Conservation (phyloP, 345 rosid species). For the Firmiana major region DNA sequence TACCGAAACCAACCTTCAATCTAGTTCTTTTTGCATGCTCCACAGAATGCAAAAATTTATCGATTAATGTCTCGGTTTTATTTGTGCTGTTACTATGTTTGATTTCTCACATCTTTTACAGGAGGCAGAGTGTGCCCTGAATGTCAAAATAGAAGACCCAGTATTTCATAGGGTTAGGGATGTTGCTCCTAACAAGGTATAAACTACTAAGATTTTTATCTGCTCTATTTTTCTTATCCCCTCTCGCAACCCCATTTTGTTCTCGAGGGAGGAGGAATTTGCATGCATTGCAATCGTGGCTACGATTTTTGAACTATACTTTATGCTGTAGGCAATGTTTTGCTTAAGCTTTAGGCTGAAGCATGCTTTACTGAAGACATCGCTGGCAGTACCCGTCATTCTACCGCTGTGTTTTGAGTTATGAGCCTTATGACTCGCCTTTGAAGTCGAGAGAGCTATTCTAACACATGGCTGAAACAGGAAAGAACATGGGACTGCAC, state of each 20-base stretch:
- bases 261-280: neutral
- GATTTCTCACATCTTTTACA: constrained; percentile 27
- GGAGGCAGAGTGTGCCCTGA: constrained; percentile 72
- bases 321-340: constrained; percentile 74
- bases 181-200: constrained; percentile 98
- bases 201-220: neutral
- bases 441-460: neutral
- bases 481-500: neutral
- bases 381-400: neutral
- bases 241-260: neutral
- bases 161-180: constrained; percentile 85
- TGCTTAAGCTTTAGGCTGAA: constrained; percentile 91
- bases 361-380: constrained; percentile 53
- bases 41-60: neutral
- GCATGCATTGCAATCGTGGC: neutral
- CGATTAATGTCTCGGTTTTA: neutral
- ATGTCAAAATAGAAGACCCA: constrained; percentile 51
- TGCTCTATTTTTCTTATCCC: neutral
- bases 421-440: no score
- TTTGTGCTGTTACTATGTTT: neutral
- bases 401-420: neutral
- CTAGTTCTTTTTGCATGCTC: neutral
- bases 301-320: neutral
- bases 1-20: neutral
- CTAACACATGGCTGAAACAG: neutral